Evolutionary conservation across 768 basidiomycete species (phyloP).

Genomic region (Boletus coccyginus): DNA sequence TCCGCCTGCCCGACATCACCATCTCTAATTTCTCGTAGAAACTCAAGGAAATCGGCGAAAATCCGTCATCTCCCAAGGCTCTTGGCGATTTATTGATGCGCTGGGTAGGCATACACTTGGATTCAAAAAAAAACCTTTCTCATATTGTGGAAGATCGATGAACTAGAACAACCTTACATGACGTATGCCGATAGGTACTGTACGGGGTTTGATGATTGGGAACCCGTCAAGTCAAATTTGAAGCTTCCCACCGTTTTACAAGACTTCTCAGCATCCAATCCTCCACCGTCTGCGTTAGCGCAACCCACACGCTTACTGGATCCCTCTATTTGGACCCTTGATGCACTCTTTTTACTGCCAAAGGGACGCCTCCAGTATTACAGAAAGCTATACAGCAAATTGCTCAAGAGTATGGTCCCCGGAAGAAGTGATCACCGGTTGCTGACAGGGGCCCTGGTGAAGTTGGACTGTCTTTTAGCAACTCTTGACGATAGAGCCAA

Average conservation of each 20-base stretch:
- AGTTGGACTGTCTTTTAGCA: conserved; percentile 69
- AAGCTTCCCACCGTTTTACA: conserved; percentile 66
- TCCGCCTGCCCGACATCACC: background rate
- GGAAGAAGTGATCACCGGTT: conserved; percentile 85
- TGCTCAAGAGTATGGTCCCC: conserved; percentile 83
- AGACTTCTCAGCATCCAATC: conserved; percentile 62
- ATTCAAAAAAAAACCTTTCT: conserved; percentile 15
- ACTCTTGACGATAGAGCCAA: conserved; percentile 60
- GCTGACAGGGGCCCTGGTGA: conserved; percentile 75
- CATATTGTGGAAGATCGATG: conserved; percentile 67
- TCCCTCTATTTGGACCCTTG: conserved; percentile 71
- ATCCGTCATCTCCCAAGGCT: conserved; percentile 89
- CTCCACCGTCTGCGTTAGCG: conserved; percentile 48
- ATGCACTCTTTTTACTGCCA: conserved; percentile 85
- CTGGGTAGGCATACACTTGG: conserved; percentile 65
- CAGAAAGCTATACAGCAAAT: conserved; percentile 79
- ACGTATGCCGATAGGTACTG: conserved; percentile 72
- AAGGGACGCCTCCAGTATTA: conserved; percentile 86
- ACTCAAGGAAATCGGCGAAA: conserved; percentile 90
- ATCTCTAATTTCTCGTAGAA: conserved; percentile 50
- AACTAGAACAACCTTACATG: conserved; percentile 84
- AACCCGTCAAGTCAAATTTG: conserved; percentile 72
- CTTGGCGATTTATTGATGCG: conserved; percentile 95
- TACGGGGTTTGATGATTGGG: conserved; percentile 80
- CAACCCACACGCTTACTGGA: conserved; percentile 35